Conservation (phyloP, 345 rosid genomes). For the Arabis hirsuta region DNA sequence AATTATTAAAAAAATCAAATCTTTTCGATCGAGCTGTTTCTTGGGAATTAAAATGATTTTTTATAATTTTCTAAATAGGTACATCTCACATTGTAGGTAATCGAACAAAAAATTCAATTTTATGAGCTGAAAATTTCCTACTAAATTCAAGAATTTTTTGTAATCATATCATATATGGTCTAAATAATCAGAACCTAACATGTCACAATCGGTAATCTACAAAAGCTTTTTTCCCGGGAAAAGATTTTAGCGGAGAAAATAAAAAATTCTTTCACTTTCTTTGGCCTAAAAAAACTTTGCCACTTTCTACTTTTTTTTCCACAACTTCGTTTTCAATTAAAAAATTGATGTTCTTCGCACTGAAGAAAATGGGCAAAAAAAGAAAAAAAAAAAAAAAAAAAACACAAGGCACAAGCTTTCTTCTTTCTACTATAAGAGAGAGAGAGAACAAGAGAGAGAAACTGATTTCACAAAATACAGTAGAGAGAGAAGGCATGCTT, state of each 20-base stretch:
- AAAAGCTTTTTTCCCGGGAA: neutral
- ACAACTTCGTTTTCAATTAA: slow-evolving; percentile 40
- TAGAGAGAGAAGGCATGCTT: slow-evolving; percentile 51
- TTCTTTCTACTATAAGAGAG: slow-evolving; percentile 16
- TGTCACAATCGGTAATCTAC: slow-evolving; percentile 47
- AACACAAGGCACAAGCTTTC: slow-evolving; percentile 36
- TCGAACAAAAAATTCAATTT: neutral
- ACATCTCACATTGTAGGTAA: slow-evolving; percentile 7
- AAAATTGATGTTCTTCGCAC: slow-evolving; percentile 48
- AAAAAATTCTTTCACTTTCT: slow-evolving; percentile 30
- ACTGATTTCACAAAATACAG: slow-evolving; percentile 37
- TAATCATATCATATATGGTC: slow-evolving; percentile 17
- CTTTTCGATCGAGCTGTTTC: neutral
- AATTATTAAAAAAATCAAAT: neutral
- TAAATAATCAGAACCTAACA: slow-evolving; percentile 34
- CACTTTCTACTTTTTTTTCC: slow-evolving; percentile 36
- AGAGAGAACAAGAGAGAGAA: slow-evolving; percentile 19
- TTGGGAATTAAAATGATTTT: no score
- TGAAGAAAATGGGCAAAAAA: slow-evolving; percentile 41
- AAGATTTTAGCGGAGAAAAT: slow-evolving; percentile 22
- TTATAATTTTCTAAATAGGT: neutral
- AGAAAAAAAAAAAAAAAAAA: slow-evolving; percentile 7
- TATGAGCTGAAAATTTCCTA: neutral
- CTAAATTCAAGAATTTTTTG: neutral
- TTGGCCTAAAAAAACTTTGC: slow-evolving; percentile 42